Percentiles rank a stretch among this genome's conserved stretches.
Evolutionary conservation across 2,329 filamentous ascomycete genomes (phyloP).

Genomic region (Pseudopithomyces chartarum): DNA sequence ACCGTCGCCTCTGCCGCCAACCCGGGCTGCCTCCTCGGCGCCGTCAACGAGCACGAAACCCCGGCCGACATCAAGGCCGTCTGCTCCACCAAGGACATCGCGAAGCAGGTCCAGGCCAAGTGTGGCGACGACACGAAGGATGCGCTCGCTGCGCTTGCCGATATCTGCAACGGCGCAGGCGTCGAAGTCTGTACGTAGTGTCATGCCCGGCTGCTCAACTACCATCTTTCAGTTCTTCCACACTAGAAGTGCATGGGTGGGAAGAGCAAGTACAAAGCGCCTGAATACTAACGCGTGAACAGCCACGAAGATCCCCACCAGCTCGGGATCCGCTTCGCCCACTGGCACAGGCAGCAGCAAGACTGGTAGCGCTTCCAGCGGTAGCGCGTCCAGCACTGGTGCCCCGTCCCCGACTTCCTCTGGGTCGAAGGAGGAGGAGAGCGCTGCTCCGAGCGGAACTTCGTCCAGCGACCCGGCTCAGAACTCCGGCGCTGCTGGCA

Average conservation of each 20-base stretch:
- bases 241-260: background rate
- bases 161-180: constrained; percentile 32
- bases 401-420: constrained; percentile 3
- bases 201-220: background rate
- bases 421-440: background rate
- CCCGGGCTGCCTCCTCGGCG: constrained; percentile 37
- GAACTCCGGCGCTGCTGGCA: constrained; percentile 16
- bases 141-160: constrained; percentile 33
- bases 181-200: constrained; percentile 36
- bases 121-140: constrained; percentile 28
- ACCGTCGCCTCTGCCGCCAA: constrained; percentile 28
- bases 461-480: constrained; percentile 25
- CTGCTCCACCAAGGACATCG: constrained; percentile 34
- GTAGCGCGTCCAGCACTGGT: constrained; percentile 11
- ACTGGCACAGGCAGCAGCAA: constrained; percentile 15
- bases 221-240: background rate
- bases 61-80: constrained; percentile 31
- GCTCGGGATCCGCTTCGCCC: constrained; percentile 16
- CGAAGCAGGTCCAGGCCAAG: constrained; percentile 25
- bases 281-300: background rate
- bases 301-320: constrained; percentile 27
- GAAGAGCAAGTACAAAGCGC: background rate
- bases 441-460: constrained; percentile 5
- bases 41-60: constrained; percentile 34
- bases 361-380: no score